These are phyloP conservation scores for Pyrus bretschneideri DNA, from an alignment of 306 rosid species.

Conservation along the genomic window DNA sequence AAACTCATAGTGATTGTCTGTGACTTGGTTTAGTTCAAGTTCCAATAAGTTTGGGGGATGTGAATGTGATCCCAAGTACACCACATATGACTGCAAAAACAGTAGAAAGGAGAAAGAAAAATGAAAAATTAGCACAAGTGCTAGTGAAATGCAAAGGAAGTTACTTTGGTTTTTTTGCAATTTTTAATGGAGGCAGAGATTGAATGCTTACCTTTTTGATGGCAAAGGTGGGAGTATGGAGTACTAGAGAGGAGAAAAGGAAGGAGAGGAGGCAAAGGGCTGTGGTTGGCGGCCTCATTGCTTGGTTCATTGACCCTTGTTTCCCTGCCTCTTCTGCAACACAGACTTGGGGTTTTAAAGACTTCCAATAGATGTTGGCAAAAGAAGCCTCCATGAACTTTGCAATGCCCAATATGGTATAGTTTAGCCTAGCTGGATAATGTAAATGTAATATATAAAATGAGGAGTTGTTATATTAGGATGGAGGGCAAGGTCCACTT, in stretches of 20 bases:
- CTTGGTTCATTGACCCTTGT: slow-evolving; percentile 1
- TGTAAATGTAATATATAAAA: neutral
- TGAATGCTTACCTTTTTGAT: slow-evolving; percentile 51
- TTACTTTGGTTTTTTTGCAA: neutral
- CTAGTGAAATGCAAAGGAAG: neutral
- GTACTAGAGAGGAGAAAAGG: slow-evolving; percentile 26
- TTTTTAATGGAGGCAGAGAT: slow-evolving; percentile 8
- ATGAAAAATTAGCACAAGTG: neutral
- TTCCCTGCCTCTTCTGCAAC: slow-evolving; percentile 15
- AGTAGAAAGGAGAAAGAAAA: neutral
- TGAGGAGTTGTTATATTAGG: no score
- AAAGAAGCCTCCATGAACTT: neutral
- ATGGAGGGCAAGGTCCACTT: no score
- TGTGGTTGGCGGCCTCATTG: slow-evolving; percentile 29
- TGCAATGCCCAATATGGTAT: neutral
- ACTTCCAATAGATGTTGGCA: neutral
- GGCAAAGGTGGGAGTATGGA: slow-evolving; percentile 39
- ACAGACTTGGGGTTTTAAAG: slow-evolving; percentile 16
- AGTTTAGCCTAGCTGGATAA: neutral
- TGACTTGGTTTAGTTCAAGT: slow-evolving; percentile 38
- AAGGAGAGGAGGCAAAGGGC: slow-evolving; percentile 21
- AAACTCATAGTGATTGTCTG: slow-evolving; percentile 58
- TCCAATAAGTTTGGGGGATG: slow-evolving; percentile 40
- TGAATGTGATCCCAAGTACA: slow-evolving; percentile 79
- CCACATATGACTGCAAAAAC: slow-evolving; percentile 63